Base-by-base conservation (phyloP, 2,329 filamentous ascomycete genomes). In the Sporothrix dimorphospora region DNA sequence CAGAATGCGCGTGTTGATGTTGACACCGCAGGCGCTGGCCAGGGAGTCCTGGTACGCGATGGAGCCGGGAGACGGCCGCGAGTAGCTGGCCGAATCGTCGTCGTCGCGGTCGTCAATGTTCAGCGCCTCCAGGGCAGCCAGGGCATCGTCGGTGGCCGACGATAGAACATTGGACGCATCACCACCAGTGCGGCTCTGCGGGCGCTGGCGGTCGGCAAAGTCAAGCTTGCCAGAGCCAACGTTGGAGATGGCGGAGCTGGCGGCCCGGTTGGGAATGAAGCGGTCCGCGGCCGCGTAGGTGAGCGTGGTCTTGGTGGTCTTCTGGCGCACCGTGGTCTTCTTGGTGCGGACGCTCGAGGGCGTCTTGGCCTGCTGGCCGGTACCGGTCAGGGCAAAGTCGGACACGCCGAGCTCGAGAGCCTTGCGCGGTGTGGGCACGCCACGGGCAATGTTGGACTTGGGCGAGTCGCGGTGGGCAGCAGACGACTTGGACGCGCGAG, bases 191-290 rank as follows among this genome's bases (percentile, higher is more conserved):
- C 74, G 75, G 81, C 88, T 91, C 83, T 94, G 95, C 73, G 93
- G 88, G 72, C 92, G 87, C 77, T 91, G 87, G 80, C 88, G 89
- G 74, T 95, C 92, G 63, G 87, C 82, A 57, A 85, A 77, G 75
- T 96, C 92, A 59, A 95, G 88, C 88, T 98, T 98, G 75, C 90
- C 90, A 70, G 93, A 91, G 74, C 94, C 93, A 73, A 88, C 88
- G 77, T 94, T 94, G 79, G 91, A 87, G 79, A 97, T 92, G 71
- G 92, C 94, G 69, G 97, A 96, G 85, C 94, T 97, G 75, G 94
- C 92, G 67, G 88, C 88, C 42, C 96, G 92, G 85, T 97, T 98
- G 76, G 96, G 95, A 76, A 99, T 98, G 85, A 98, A 99, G 70
- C 96, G 91, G 81, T 99, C 96, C 51, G 91, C 94, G 65, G 89